A percentile compares a stretch with the other conserved stretches of the same genome.
These are phyloP conservation scores for Bothriochloa decipiens DNA, from an alignment of 176 grass and related monocot genomes.

Conservation along the genomic window DNA sequence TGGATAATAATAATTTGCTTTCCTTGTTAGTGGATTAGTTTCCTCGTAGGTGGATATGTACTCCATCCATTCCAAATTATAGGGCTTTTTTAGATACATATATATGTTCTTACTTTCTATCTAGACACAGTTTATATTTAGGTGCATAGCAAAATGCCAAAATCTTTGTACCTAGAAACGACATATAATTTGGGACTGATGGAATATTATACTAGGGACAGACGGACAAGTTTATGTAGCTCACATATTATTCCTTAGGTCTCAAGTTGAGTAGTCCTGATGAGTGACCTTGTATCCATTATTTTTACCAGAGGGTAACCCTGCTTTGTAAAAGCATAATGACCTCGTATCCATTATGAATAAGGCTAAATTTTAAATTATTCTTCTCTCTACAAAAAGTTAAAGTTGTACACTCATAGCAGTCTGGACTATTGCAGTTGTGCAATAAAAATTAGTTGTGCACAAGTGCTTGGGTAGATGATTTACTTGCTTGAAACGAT, in stretches of 20 bases:
- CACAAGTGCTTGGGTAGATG: conserved; percentile 23
- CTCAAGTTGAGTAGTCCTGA: not conserved
- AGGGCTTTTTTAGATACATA: not conserved
- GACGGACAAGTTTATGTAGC: not conserved
- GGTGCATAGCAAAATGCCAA: not conserved
- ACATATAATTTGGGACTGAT: not conserved
- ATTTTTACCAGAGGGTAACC: not conserved
- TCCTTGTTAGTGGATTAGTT: not conserved
- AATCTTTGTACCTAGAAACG: not conserved
- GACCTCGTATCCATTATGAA: conserved; percentile 16
- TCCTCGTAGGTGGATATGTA: not conserved
- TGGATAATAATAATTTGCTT: not conserved
- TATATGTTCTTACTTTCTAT: not conserved
- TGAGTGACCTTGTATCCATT: not conserved
- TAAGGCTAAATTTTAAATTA: not conserved
- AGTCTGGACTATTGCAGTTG: not conserved
- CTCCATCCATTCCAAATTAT: not conserved
- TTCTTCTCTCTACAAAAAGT: not conserved
- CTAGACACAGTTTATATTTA: not conserved
- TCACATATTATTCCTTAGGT: conserved; percentile 10
- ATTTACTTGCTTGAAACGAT: conserved; percentile 35
- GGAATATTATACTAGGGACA: not conserved
- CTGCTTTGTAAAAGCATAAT: not conserved
- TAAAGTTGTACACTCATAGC: not conserved
- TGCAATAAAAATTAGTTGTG: not conserved